Evolutionary conservation across 495 filamentous ascomycete genomes (phyloP), one percentile per base, ranked within the genome.

Genomic region (Penicillium riverlandense): DNA sequence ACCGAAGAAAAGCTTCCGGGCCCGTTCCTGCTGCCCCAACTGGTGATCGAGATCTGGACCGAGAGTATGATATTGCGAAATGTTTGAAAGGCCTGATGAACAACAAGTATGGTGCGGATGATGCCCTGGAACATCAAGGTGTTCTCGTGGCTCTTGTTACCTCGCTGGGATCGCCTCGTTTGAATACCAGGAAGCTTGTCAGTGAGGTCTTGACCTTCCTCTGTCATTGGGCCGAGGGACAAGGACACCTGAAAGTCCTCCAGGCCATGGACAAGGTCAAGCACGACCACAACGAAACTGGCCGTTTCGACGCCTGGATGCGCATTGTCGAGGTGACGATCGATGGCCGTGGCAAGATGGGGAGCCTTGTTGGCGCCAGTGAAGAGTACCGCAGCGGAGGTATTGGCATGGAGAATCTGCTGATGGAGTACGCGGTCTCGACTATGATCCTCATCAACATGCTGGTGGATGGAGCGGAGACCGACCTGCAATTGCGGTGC

Each of bases 341-440:
- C 40, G 92, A 98, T 66, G 92, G 92, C 28, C 82, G 92, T 46
- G 92, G 92, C 34, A 98, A 98, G 76, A 95, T 98, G 86, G 92
- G 92, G 44, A 95, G 88, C 67, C 76, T 97, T 48, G 92, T 98
- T 22, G 92, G 92, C 38, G 92, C 92, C 7, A 95, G 89, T 53
- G 94, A 98, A 58, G 92, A 98, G 68, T 85, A 96, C 48, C 86
- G 92, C 58, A 95, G 86, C 64, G 92, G 94, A 42, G 92, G 92
- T 41, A 95, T 96, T 61, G 92, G 94, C 62, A 94, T 97, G 88
- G 92, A 98, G 75, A 97, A 96, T 58, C 77, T 95, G 38, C 77
- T 98, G 11, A 98, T 98, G 92, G 92, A 98, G 75, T 98, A 98
- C 57, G 94, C 90, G 9, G 88, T 97, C 38, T 88, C 94, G 11